phyloP scores from a whole-genome alignment of 1,139 yeast species.

The Saccharomyces pastorianus region DNA sequence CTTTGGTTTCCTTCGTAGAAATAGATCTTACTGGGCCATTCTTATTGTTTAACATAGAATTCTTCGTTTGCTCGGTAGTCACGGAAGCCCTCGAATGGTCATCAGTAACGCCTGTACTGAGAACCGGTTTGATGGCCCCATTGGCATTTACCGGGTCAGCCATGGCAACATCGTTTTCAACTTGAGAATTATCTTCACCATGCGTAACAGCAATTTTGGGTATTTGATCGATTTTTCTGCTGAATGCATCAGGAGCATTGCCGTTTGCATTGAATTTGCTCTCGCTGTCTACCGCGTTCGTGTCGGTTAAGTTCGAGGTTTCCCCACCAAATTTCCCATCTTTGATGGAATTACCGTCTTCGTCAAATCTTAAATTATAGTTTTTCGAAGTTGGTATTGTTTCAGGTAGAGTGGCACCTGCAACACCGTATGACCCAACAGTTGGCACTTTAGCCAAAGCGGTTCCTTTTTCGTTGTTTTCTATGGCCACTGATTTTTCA shows the following conservation, averaged over 20 bases:
- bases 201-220: not conserved
- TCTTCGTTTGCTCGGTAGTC: not conserved
- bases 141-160: not conserved
- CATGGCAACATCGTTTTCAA: not conserved
- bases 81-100: not conserved
- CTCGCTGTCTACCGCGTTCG: not conserved
- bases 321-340: not conserved
- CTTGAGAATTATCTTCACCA: not conserved
- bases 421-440: conserved; percentile 16
- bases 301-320: conserved; percentile 3
- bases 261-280: not conserved
- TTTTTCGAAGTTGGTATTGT: conserved; percentile 32
- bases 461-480: not conserved
- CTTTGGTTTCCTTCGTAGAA: conserved; percentile 1
- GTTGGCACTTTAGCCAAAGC: not conserved
- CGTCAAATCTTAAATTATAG: conserved; percentile 22
- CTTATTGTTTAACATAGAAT: not conserved
- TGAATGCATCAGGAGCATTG: not conserved
- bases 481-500: not conserved
- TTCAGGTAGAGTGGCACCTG: conserved; percentile 33
- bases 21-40: conserved; percentile 1
- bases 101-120: not conserved
- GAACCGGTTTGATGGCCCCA: not conserved
- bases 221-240: not conserved
- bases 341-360: conserved; percentile 11